Base-by-base conservation (phyloP, 2,329 filamentous ascomycete genomes). In the Aspergillus brasiliensis region DNA sequence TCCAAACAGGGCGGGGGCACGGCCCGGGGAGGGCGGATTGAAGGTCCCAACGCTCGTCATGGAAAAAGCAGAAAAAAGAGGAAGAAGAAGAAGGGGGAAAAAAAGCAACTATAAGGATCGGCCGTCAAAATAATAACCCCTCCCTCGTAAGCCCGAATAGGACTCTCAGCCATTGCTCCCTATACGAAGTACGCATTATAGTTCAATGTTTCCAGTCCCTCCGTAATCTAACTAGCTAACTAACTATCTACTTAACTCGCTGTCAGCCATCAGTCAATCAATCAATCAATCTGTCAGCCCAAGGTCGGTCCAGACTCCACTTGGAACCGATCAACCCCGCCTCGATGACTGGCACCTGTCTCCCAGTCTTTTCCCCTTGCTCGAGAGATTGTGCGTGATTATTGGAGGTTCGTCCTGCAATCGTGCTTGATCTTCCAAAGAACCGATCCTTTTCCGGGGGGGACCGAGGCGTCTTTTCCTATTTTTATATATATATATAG, bases 21-120 rank as follows among this genome's bases (percentile, higher is more conserved):
- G 60, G 56, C 48, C 53, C 65, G 65, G 62, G 65, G 66, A 66
- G 57, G 3, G 40, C 63, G 59, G 62, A 38, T 64, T 62, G 66
- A 61, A 53, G 57, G 61, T 62, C 62, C 57, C 62, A 65, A 59
- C 58, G 60, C 60, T 62, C 61, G 57, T 57, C 61, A 64, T 63
- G 48, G 58, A 62, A 31, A 62, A 64, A 57, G 57, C 59, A 59
- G 4, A 25, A 49, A 49, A 25, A 28, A 49, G 13, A 25, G n/a
- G n/a, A 49, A 28, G 15, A 7, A 34, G 23, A 31, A 28, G 23
- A n/a, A n/a, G n/a, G n/a, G n/a, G n/a, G n/a, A n/a, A n/a, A 23
- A 49, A 17, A n/a, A 51, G 27, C 34, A 51, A 19, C 19, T 25
- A 25, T 15, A 42, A 6, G 21, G 62, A 65, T 66, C 62, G 53